Base-by-base conservation (phyloP, 2,329 filamentous ascomycete species). In the Penicillium sp. region DNA sequence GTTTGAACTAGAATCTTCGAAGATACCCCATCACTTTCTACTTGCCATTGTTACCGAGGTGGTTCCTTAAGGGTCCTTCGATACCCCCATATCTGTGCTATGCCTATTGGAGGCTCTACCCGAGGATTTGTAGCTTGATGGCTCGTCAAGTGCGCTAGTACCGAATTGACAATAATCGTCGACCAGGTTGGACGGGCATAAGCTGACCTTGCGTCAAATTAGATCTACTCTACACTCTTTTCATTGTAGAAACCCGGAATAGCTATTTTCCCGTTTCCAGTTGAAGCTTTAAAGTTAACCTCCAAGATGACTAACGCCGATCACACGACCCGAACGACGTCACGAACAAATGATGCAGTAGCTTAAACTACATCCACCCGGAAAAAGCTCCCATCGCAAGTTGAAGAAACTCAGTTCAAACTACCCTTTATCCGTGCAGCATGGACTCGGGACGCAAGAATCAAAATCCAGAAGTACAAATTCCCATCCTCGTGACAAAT, bases 401-500 rank as follows among this genome's bases (percentile, higher is more conserved):
- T 4, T 22, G 3, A 8, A 28, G 27, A 28, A 28, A 8, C 10
- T 30, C 28, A 4, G 30, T 20, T 48, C 39, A n/a, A 28, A 40
- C 41, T 30, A 35, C 14, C 25, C n/a, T 22, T 22, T 27, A 27
- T 8, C 25, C 2, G 9, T 27, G 7, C 25, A 54, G 18, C 41
- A 56, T 56, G 54, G 22, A 50, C 16, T 22, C 50, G 46, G 44
- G 5, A 40, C 44, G 25, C 43, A 50, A 47, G 18, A 33, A 16
- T 36, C 42, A 36, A 41, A 22, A 45, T 48, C 22, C 30, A 16
- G 47, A 45, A 30, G 54, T 53, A 44, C 14, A 30, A 18, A 6
- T 14, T 28, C 39, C 16, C n/a, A 7, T n/a, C 14, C 16, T 6
- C 14, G 1, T 4, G 10, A 10, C 5, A 4, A 20, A 16, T 48